Conservation (phyloP, 108 stramenopile genomes). For the Bacterosira constricta region DNA sequence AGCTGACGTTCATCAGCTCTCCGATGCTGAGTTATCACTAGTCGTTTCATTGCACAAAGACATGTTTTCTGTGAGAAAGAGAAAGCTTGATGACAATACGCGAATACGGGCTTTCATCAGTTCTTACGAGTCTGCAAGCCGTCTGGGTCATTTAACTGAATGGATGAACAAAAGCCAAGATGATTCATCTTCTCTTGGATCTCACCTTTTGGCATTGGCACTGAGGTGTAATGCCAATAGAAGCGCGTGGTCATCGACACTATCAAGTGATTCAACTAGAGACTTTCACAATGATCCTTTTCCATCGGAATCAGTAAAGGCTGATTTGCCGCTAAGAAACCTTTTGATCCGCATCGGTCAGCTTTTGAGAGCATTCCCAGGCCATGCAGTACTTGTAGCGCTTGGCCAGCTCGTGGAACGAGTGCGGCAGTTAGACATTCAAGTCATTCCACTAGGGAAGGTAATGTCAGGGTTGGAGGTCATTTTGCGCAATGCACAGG, state of each 20-base stretch:
- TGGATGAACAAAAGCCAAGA: conserved; percentile 38
- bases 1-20: conserved; percentile 34
- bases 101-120: conserved; percentile 48
- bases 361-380: conserved; percentile 88
- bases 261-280: background rate
- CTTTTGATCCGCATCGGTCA: conserved; percentile 74
- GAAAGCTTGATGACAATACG: conserved; percentile 24
- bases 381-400: conserved; percentile 84
- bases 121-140: conserved; percentile 53
- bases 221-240: conserved; percentile 35
- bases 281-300: conserved; percentile 87
- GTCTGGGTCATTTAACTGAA: conserved; percentile 42
- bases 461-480: conserved; percentile 93
- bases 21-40: conserved; percentile 59
- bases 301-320: conserved; percentile 69
- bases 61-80: conserved; percentile 40
- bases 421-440: conserved; percentile 67
- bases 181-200: conserved; percentile 24
- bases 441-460: conserved; percentile 79
- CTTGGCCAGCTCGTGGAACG: conserved; percentile 74
- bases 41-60: conserved; percentile 55
- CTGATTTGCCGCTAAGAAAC: conserved; percentile 62
- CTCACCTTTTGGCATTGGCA: conserved; percentile 53
- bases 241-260: conserved; percentile 18
- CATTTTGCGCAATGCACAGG: conserved; percentile 87